Evolutionary conservation across 768 basidiomycete species (phyloP), one percentile per base, ranked within the genome.

Genomic region (Lyophyllum shimeji): DNA sequence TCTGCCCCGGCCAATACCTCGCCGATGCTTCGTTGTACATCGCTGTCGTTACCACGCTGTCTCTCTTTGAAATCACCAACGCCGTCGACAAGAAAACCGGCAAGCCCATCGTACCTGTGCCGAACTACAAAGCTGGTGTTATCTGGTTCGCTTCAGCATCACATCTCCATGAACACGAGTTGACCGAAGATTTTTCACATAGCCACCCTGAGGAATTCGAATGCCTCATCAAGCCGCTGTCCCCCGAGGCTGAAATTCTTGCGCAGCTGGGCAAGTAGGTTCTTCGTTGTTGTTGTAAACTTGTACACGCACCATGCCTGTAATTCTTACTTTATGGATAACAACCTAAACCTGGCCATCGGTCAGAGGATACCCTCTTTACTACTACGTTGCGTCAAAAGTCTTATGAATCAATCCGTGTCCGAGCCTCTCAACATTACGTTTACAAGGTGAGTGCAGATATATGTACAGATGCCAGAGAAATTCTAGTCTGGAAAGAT

Each of bases 1-100:
- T 63, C n/a, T 63, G 63, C 39, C 60, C 63, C 15, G 63, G 60
- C 9, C 45, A 56, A 29, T 46, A 54, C 39, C 53, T 63, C 17
- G 58, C 55, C 12, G 53, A 53, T 21, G 53, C 53, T 23, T 48
- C 54, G 13, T 40, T 63, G 7, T 57, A 47, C 25, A 43, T 57
- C 9, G 48, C 53, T 11, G 42, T 51, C 12, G 46, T 53, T 12
- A 52, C 52, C 2, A 45, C 58, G 13, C 45, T 63, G 2, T 51
- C 60, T 2, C 50, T 59, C 39, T 63, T 57, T 50, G 56, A 56
- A n/a, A 57, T 63, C 25, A 48, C 46, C 4, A 45, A 53, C 12
- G 43, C 59, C 15, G 23, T 29, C 15, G 55, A 57, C 20, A 54
- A 50, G 45, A 50, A 46, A 29, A 29, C 53, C 18, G 53, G 53